Percentiles rank a stretch among this genome's conserved stretches.
Conservation (phyloP, 2,329 filamentous ascomycete genomes). For the Amesomyces nigricolor region DNA sequence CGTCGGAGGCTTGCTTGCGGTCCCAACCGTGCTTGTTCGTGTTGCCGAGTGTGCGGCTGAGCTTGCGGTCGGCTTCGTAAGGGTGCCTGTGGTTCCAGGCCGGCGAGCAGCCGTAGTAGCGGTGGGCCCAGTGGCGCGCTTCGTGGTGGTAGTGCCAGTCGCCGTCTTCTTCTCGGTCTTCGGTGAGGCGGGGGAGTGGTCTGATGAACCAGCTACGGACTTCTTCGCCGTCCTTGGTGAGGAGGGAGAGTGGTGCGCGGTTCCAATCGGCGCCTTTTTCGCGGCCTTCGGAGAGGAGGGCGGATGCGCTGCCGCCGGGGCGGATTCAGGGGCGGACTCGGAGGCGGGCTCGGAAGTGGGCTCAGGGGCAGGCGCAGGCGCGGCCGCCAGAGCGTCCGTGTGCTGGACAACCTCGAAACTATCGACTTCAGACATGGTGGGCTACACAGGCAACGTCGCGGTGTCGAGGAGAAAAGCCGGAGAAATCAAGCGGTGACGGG, state of each 20-base stretch:
- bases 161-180: conserved; percentile 24
- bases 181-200: conserved; percentile 12
- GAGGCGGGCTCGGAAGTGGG: not conserved
- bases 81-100: conserved; percentile 19
- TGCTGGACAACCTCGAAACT: conserved; percentile 29
- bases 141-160: conserved; percentile 20
- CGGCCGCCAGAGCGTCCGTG: conserved; percentile 23
- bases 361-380: conserved; percentile 4
- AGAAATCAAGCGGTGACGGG: not conserved
- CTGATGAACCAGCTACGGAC: conserved; percentile 12
- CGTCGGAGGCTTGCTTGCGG: conserved; percentile 30
- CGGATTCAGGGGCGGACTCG: not conserved
- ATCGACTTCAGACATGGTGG: conserved; percentile 34
- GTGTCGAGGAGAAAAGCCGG: not conserved
- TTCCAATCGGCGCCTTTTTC: no score
- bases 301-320: not conserved
- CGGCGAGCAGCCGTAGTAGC: conserved; percentile 25
- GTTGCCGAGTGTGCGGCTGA: conserved; percentile 26
- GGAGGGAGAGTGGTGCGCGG: no score
- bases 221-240: not conserved
- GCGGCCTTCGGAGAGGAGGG: no score
- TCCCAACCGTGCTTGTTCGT: conserved; percentile 27
- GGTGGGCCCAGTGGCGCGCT: conserved; percentile 23
- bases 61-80: conserved; percentile 29
- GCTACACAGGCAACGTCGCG: not conserved